Conservation (phyloP, 257 asterid genomes). For the Cinchona pubescens region DNA sequence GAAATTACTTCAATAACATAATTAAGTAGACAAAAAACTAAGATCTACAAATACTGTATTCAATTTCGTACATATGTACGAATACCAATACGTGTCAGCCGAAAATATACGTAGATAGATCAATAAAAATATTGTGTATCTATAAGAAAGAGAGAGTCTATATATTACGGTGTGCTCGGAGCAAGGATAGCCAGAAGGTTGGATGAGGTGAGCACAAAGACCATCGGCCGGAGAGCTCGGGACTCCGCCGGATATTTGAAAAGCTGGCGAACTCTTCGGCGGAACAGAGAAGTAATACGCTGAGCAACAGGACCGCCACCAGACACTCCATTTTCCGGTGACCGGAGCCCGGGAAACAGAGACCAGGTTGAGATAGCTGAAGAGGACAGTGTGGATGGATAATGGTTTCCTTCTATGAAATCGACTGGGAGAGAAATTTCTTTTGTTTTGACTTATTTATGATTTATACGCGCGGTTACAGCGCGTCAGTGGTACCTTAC, state of each 20-base stretch:
- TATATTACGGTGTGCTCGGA: constrained; percentile 63
- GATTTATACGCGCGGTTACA: not conserved
- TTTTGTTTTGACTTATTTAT: not conserved
- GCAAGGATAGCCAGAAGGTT: constrained; percentile 83
- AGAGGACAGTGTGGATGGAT: not conserved
- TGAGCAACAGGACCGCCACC: constrained; percentile 23
- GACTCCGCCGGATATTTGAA: constrained; percentile 37
- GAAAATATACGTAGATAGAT: not conserved
- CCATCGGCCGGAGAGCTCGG: constrained; percentile 41
- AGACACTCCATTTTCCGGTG: constrained; percentile 19
- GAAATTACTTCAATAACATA: not conserved
- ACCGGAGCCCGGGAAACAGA: not conserved
- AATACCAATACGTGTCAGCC: not conserved
- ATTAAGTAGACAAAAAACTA: constrained; percentile 6
- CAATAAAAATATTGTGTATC: too few relatives aligned
- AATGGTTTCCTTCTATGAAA: not conserved
- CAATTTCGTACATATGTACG: not conserved
- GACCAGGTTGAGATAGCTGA: too few relatives aligned
- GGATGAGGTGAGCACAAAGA: constrained; percentile 67
- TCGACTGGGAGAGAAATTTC: not conserved
- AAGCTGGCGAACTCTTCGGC: constrained; percentile 35
- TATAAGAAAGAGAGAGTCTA: constrained; percentile 10
- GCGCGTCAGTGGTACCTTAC: not conserved
- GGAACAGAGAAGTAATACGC: constrained; percentile 25
- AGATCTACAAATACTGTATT: not conserved